A percentile compares a stretch with the other conserved stretches of the same genome.
These are phyloP conservation scores for Pythium guiyangense DNA, from an alignment of 352 stramenopile genomes.

Conservation along the genomic window DNA sequence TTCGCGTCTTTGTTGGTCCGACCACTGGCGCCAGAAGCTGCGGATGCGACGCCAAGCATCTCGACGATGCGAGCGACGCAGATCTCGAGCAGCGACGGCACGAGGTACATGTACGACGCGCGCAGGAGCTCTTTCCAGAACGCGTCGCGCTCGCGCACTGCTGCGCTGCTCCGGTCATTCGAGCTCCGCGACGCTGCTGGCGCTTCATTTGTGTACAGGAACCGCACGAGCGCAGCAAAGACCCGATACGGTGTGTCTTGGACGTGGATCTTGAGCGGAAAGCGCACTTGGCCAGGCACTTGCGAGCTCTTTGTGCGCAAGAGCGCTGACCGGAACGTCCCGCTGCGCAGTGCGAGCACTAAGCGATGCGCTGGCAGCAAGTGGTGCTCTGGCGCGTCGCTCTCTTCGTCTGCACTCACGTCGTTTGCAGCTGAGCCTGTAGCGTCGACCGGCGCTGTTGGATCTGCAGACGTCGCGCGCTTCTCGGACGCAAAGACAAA, in stretches of 20 bases:
- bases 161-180: neutral
- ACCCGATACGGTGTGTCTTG: constrained; percentile 72
- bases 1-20: neutral
- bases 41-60: constrained; percentile 11
- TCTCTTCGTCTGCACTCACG: neutral
- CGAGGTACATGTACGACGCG: constrained; percentile 68
- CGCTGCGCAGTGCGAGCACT: constrained; percentile 66
- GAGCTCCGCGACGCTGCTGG: neutral
- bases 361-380: constrained; percentile 74
- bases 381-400: constrained; percentile 21
- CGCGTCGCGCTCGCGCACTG: constrained; percentile 26
- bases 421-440: no score
- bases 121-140: constrained; percentile 69
- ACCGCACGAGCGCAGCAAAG: constrained; percentile 65
- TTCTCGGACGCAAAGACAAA: constrained; percentile 65
- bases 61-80: constrained; percentile 45
- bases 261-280: constrained; percentile 81
- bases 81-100: constrained; percentile 61
- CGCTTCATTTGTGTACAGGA: constrained; percentile 70
- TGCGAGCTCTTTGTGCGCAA: constrained; percentile 62
- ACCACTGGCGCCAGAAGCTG: neutral
- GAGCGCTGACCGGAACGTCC: constrained; percentile 66
- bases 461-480: neutral
- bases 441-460: neutral
- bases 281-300: constrained; percentile 58